Base-by-base conservation (phyloP, 2,329 filamentous ascomycete genomes). In the Plectosphaerella plurivora region DNA sequence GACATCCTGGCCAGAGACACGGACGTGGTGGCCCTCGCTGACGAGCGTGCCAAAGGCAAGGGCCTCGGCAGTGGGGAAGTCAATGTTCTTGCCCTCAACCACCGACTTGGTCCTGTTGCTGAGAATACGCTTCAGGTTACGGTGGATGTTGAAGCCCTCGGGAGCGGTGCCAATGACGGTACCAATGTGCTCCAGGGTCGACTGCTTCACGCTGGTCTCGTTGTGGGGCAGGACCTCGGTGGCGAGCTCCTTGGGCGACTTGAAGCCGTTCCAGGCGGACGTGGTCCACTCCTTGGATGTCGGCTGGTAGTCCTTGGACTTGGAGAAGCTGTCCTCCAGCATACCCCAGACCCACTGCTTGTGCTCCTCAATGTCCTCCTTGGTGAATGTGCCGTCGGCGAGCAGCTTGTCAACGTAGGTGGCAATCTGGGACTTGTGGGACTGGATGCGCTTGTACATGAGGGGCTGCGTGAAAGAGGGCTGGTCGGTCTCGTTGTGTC, bases 331-430 rank as follows among this genome's bases (percentile, higher is more conserved):
- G 72, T 97, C 93, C 67, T 96, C 93, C 53, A 99, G 81, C 92
- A 97, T 97, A 57, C 89, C 89, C 94, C 93, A 99, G 55, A 97
- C 94, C 94, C 94, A 99, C 71, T 95, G 89, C 82, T 96, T 96
- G 81, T 99, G 94, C 79, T 99, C 94, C 54, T 99, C 93, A 55
- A 99, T 88, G 68, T 99, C 94, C 64, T 94, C 92, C 76, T 96
- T 93, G 61, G 90, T 96, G 76, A 99, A 99, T 51, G 89, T 96
- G 63, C 92, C 91, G 66, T 97, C 92, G 57, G 91, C 80, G 44
- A 97, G 79, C 51, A 99, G 86, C 79, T 96, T 89, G 66, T 96
- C 83, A 61, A 94, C 83, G 69, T 99, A 99, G 65, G 90, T 89
- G 67, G 96, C 88, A 54, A 99, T 86, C 68, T 94, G 89, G 45